Evolutionary conservation across 148 eudicot species (phyloP), one percentile per base, ranked within the genome.

Genomic region (Vaccinium macrocarpon): DNA sequence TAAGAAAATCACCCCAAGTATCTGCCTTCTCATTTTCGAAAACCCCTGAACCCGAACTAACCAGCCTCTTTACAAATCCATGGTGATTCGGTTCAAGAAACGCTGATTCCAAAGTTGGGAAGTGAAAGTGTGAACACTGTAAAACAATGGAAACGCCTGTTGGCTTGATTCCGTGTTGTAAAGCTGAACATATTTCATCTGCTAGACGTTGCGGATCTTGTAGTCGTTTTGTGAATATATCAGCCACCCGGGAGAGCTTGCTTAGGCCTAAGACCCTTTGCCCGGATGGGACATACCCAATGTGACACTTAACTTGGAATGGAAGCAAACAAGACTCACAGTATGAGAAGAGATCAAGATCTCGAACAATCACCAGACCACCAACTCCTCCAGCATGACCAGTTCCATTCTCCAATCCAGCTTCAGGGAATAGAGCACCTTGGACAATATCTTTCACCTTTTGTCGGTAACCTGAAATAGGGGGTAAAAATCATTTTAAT

Each of bases 351-450:
- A 93, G 92, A 88, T 95, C 96, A 32, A 97, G 92, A 91, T 93
- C 99, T 72, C 98, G 91, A 71, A 97, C 97, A 59, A 95, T 84
- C 35, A 97, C 99, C 72, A 93, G 92, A 79, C 99, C 99, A 64
- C 98, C 99, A 2, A 81, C 90, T 89, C 99, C 99, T 78, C 99
- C 99, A 82, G 98, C 99, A 64, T 91, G 93, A 29, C 98, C 98
- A 19, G 82, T 84, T 42, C 84, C 85, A 52, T 77, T 89, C 81
- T 91, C 95, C 73, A 91, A 78, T 38, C 99, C 98, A 64, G 92
- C 93, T 91, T 97, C 99, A 4, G 99, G 96, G 84, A 97, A 97
- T 88, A 97, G 88, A 46, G 99, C 99, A 50, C 93, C 94, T 90
- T 93, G 90, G 73, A 97, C 91, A 23, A 97, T 95, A 75, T 97